Base-by-base conservation (phyloP, 768 basidiomycete species). In the Tulasnella sp. region DNA sequence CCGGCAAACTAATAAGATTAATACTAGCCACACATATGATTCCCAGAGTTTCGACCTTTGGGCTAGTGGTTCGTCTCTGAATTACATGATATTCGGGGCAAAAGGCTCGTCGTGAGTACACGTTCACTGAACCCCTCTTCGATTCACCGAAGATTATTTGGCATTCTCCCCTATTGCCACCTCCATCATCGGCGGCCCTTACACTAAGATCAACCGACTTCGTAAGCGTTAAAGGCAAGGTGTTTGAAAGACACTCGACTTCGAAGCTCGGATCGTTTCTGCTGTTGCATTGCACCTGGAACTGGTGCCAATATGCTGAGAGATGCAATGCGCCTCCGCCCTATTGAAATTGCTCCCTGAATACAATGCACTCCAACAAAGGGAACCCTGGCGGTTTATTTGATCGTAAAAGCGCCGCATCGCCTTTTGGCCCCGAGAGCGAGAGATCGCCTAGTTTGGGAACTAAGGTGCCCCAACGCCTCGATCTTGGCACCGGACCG, bases 211-310 rank as follows among this genome's bases (percentile, higher is more conserved):
- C 14, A 8, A 10, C 58, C 1, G 27, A n/a, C 38, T 73, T 44
- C 72, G 39, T 36, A 18, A 73, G 19, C 34, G 19, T 68, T n/a
- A 82, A 81, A 46, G 36, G 75, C 75, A 76, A 76, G 75, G 39
- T 58, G 14, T 56, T 38, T 18, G 38, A 72, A 19, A 42, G 83
- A 83, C 42, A 84, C 83, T 58, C 87, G 86, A 62, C 86, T 87
- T 9, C 84, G 85, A 48, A 42, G 40, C 62, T 21, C 56, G 14
- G 34, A 48, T 88, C 10, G 91, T 91, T 4, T 94, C 94, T 0
- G 93, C 94, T 0, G 93, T 93, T 1, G 94, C 95, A 34, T 86
- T 96, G 72, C 93, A 94, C 24, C 12, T 36, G 3, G 72, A 73
- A 44, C 38, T 10, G 39, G 38, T 62, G 58, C 58, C 19, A 62